These are phyloP conservation scores for Hygrophoropsis aurantiaca DNA, from an alignment of 768 basidiomycete genomes.

Conservation along the genomic window DNA sequence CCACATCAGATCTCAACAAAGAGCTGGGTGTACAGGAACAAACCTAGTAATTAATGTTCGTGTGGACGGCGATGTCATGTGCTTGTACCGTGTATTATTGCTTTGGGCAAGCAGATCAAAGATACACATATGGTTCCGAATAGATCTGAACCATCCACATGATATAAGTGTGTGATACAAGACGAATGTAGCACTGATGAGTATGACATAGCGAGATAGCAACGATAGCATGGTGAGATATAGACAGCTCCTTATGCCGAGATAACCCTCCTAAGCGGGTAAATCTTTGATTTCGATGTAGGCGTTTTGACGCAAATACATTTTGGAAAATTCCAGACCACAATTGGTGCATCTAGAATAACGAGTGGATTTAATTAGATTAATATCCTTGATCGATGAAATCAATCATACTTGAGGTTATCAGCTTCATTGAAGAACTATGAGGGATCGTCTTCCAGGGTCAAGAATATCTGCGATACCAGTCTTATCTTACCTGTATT, in stretches of 20 bases:
- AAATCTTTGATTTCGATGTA: constrained; percentile 41
- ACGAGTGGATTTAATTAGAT: constrained; percentile 10
- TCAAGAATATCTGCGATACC: constrained; percentile 5
- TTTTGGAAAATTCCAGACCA: constrained; percentile 40
- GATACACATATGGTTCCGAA: no score
- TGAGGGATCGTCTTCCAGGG: constrained; percentile 1
- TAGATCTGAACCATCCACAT: neutral
- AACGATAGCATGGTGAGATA: no score
- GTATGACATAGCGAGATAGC: neutral
- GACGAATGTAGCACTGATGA: no score
- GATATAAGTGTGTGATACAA: neutral
- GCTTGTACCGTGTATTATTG: neutral
- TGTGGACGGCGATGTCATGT: no score
- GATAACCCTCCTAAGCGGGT: constrained; percentile 24
- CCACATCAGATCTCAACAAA: constrained; percentile 65
- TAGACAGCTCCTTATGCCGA: constrained; percentile 10
- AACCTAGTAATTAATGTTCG: no score
- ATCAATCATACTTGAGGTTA: constrained; percentile 33
- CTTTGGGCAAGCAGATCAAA: neutral
- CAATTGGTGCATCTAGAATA: constrained; percentile 37
- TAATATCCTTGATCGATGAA: neutral
- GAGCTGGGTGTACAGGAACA: constrained; percentile 45
- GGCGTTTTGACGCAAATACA: constrained; percentile 38
- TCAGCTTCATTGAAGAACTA: constrained; percentile 42
- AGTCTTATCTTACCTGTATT: constrained; percentile 34